Base-by-base conservation (phyloP, 805 yeast genomes). In the Alloascoidea hylecoeti region DNA sequence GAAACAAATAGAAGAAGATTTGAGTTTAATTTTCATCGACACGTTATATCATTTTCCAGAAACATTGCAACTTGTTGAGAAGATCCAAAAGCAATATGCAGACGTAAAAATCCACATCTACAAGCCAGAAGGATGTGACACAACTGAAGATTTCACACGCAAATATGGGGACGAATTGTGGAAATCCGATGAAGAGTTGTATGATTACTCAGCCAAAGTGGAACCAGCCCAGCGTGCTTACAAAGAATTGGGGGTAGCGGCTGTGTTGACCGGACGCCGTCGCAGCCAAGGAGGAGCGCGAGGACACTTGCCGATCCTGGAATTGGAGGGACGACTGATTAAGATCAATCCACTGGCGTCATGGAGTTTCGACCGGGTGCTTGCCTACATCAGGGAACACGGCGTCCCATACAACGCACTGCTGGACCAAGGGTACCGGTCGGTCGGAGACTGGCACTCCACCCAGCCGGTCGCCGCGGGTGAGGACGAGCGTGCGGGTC, bases 11-110 rank as follows among this genome's bases (percentile, higher is more conserved):
- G 68, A 77, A 0, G 63, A 82, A 4, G 94, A 86, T 39, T 62
- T 88, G 40, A n/a, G n/a, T n/a, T n/a, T 23, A n/a, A 78, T 89
- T 2, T 89, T 89, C 54, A 66, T 88, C 36, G 96, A 89, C 53
- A 89, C 97, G 0, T 61, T 89, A 44, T 83, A 88, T 51, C 96
- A 89, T 56, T 89, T 89, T 65, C 86, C 89, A n/a, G 97, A 89
- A 56, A 89, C 97, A 1, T 60, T 78, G 34, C 84, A 78, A 2
- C 66, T 89, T 32, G 78, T 88, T 3, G 65, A 70, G 2, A 63
- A 59, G 9, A 68, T 89, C 33, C 61, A 71, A 48, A 45, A 49
- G 13, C 68, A 63, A 42, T 89, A 89, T 53, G 68, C 75, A 2
- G 44, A 50, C 13, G 64, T 63, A 36, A 63, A 63, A 17, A 55